Evolutionary conservation across 768 basidiomycete species (phyloP), one percentile per base, ranked within the genome.

Genomic region (Xerocomellus chrysenteron): DNA sequence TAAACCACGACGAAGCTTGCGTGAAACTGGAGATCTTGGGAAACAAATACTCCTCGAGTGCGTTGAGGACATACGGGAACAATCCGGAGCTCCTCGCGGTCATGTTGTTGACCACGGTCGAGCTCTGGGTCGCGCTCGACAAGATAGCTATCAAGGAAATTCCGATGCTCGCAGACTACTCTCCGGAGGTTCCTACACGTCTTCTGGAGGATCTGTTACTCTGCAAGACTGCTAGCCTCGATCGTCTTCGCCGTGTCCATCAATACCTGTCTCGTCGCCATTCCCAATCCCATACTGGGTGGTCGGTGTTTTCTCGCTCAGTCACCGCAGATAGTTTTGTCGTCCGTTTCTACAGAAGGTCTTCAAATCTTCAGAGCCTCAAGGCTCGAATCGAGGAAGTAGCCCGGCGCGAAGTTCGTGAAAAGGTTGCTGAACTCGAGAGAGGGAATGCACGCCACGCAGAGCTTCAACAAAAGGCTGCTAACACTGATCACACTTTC

Each of bases 221-320:
- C 11, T 32, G 32, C 10, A 32, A 32, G 32, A 32, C 32, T 32
- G 11, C 32, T 75, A 58, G 58, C 5, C 48, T 81, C n/a, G 49
- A 48, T 32, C 67, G 75, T 5, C 65, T 75, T 5, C 52, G 54
- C 10, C 21, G 21, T 21, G 21, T 21, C 21, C 21, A 21, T 21
- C 21, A 21, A 21, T 21, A 21, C 21, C 21, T 21, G 21, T 21
- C 21, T 21, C 21, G 21, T 21, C 21, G 21, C 21, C 21, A 21
- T 14, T 6, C 0, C 58, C 76, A 12, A 57, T 55, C 49, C 10
- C 63, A 71, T 41, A 30, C 55, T 16, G 2, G 46, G 1, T 60
- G 65, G 26, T 77, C 78, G 0, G 68, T 77, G 3, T 81, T 78
- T 58, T 65, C 67, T 6, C 26, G 66, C 12, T 40, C 36, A 2